These are phyloP conservation scores for Hygrophorus russula DNA, from an alignment of 768 basidiomycete species.

Conservation along the genomic window DNA sequence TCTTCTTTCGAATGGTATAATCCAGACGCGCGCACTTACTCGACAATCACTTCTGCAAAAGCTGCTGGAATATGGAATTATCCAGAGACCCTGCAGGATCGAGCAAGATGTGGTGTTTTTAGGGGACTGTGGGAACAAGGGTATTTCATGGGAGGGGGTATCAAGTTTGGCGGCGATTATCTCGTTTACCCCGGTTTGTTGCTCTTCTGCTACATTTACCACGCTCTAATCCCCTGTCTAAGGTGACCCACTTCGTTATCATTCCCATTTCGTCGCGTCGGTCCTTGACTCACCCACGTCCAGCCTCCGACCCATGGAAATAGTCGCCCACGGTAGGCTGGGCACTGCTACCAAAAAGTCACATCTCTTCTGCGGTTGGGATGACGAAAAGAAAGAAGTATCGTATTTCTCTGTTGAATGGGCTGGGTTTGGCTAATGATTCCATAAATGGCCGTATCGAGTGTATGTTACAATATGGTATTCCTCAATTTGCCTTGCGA, in stretches of 20 bases:
- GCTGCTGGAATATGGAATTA: conserved; percentile 69
- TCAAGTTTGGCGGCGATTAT: conserved; percentile 95
- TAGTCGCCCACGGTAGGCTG: conserved; percentile 89
- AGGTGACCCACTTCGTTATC: conserved; percentile 94
- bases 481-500: conserved; percentile 36
- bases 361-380: conserved; percentile 84
- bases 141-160: conserved; percentile 79
- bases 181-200: conserved; percentile 86
- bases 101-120: conserved; percentile 73
- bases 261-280: conserved; percentile 89
- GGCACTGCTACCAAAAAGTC: conserved; percentile 98
- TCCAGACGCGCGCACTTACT: conserved; percentile 29
- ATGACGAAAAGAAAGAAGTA: conserved; percentile 53
- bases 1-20: conserved; percentile 59
- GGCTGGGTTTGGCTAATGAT: conserved; percentile 71
- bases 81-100: conserved; percentile 51
- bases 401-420: conserved; percentile 80
- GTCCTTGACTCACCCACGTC: conserved; percentile 56
- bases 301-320: conserved; percentile 75
- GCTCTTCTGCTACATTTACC: neutral
- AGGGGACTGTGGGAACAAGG: conserved; percentile 73
- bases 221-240: neutral
- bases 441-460: neutral
- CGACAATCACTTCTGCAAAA: conserved; percentile 48
- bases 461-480: neutral